Evolutionary conservation across 305 asterid genomes (phyloP).

Genomic region (Petunia hybrid): DNA sequence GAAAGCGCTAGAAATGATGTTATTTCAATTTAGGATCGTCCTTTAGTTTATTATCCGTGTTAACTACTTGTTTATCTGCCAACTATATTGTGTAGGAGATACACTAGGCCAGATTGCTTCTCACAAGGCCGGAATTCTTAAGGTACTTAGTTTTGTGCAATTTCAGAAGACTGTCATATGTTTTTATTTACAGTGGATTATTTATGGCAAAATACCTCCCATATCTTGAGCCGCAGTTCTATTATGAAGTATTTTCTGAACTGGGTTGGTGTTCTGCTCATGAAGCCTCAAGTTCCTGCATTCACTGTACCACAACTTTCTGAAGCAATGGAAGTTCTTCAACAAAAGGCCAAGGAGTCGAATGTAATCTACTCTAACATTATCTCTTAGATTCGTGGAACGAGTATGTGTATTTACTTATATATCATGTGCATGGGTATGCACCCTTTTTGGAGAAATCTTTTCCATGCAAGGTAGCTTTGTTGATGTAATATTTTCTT

Average conservation of each 20-base stretch:
- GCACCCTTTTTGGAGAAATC: background rate
- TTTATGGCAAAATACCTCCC: slow-evolving; percentile 39
- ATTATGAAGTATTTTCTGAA: slow-evolving; percentile 56
- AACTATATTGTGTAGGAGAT: slow-evolving; percentile 59
- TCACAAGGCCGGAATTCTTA: slow-evolving; percentile 92
- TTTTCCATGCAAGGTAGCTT: background rate
- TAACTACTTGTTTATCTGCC: slow-evolving; percentile 29
- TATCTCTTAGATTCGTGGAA: background rate
- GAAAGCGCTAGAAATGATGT: no score
- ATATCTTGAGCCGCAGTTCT: slow-evolving; percentile 47
- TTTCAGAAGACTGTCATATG: slow-evolving; percentile 31
- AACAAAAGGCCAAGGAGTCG: slow-evolving; percentile 60
- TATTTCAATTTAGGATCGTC: no score
- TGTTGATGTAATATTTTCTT: background rate
- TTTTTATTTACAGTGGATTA: slow-evolving; percentile 37
- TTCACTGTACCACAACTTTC: slow-evolving; percentile 79
- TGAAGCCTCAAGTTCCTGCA: slow-evolving; percentile 88
- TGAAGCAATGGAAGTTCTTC: slow-evolving; percentile 89
- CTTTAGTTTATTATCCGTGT: no score
- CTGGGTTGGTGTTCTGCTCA: slow-evolving; percentile 59
- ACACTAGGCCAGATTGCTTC: slow-evolving; percentile 79
- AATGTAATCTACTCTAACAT: slow-evolving; percentile 50
- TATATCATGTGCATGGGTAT: background rate
- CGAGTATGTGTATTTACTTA: slow-evolving; percentile 11
- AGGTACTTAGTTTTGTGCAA: slow-evolving; percentile 56